A percentile compares a stretch with the other conserved stretches of the same genome.
These are phyloP conservation scores for Lyophyllum semitale DNA, from an alignment of 768 basidiomycete genomes.

Conservation along the genomic window DNA sequence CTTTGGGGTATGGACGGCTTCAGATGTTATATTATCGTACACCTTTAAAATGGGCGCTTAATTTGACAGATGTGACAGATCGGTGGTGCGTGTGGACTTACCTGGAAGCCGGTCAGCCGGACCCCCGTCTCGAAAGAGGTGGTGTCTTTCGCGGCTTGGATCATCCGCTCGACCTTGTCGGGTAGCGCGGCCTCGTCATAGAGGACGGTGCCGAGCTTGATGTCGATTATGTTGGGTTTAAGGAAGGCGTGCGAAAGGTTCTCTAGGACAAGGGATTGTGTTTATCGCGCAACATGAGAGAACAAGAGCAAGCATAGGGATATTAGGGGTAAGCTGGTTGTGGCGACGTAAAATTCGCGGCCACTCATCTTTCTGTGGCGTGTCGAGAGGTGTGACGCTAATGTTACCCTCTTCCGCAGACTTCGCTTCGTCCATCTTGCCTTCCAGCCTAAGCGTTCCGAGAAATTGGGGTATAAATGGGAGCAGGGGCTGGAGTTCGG, in stretches of 20 bases:
- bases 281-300: constrained; percentile 1
- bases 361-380: constrained; percentile 21
- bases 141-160: constrained; percentile 62
- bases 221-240: constrained; percentile 86
- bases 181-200: constrained; percentile 67
- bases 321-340: constrained; percentile 1
- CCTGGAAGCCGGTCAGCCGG: constrained; percentile 89
- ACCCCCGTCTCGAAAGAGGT: constrained; percentile 80
- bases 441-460: constrained; percentile 76
- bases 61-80: neutral
- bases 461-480: constrained; percentile 75
- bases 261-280: constrained; percentile 81
- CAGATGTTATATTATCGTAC: constrained; percentile 58
- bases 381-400: constrained; percentile 13
- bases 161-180: constrained; percentile 83
- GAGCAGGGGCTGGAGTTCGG: constrained; percentile 43
- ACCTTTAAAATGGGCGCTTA: constrained; percentile 48
- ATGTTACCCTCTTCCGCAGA: constrained; percentile 14
- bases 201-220: constrained; percentile 92
- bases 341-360: neutral
- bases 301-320: neutral
- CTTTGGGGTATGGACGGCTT: constrained; percentile 68
- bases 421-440: constrained; percentile 47
- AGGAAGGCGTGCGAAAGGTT: constrained; percentile 75
- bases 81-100: constrained; percentile 30